Evolutionary conservation across 2,329 filamentous ascomycete genomes (phyloP), one percentile per base, ranked within the genome.

Genomic region (Rhinocladiella similis): DNA sequence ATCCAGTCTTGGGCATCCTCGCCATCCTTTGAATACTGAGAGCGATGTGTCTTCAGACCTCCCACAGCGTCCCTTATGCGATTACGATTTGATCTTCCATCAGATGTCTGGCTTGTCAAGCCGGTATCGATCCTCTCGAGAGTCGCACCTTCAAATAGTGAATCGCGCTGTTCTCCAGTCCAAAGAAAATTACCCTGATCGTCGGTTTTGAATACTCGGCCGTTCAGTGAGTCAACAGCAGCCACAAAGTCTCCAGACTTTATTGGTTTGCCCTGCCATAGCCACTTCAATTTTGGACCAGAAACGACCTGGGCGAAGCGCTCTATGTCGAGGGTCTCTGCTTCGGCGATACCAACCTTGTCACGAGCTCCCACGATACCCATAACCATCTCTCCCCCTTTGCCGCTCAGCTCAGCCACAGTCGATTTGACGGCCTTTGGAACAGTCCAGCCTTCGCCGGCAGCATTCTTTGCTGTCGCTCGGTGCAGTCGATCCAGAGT

Each of bases 361-460:
- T 96, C 91, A 47, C 88, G 86, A 22, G 89, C 86, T 38, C 87
- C 89, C 5, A 96, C 91, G 79, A 96, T 95, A n/a, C 91, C 92
- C 79, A 96, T 91, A 46, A 97, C 88, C 75, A 97, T 89, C 71
- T 97, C 93, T 47, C 92, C 92, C 51, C 93, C 88, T 70, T 97
- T 96, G 13, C 94, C 93, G 64, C 91, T 91, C 38, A 99, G 84
- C 72, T 97, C 94, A 16, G 89, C 91, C 46, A 97, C 89, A 0
- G 93, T 97, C 2, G 91, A 96, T 70, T 97, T 97, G 66, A 99
- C 91, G 16, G 93, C 92, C 67, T 90, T 88, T 49, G 91, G 90
- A n/a, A 95, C 90, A 14, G 88, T 89, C 90, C 93, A 97, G 2
- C 88, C 89, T 68, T 97, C 91, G 33, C 90, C 88, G 49, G 88